Percentiles rank a stretch among this genome's conserved stretches.
These are phyloP conservation scores for Pseudozyma sp. DNA, from an alignment of 1,284 basidiomycete genomes.

Conservation along the genomic window DNA sequence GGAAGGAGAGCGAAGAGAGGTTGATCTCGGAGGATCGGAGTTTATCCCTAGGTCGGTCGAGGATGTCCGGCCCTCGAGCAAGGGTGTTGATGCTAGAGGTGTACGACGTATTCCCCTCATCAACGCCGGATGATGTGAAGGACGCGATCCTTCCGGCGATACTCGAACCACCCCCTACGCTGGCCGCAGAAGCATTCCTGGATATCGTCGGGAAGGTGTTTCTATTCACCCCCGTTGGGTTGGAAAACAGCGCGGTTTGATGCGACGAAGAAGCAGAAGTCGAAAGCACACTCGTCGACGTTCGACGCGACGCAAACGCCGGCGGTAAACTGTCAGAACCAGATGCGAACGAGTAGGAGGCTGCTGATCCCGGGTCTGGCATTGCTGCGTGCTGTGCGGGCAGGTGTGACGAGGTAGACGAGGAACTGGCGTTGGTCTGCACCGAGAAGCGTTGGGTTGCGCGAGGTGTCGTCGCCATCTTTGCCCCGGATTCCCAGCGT, in stretches of 20 bases:
- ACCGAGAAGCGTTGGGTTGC: constrained; percentile 39
- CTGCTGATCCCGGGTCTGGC: constrained; percentile 2
- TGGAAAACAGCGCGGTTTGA: constrained; percentile 15
- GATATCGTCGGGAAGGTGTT: neutral
- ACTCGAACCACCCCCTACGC: neutral
- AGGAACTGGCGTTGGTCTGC: constrained; percentile 25
- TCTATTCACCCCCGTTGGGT: constrained; percentile 1
- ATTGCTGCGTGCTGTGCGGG: neutral
- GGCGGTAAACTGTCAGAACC: constrained; percentile 14
- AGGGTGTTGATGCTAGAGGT: neutral
- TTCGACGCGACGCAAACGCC: constrained; percentile 30
- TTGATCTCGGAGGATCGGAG: constrained; percentile 46
- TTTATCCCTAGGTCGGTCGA: constrained; percentile 63
- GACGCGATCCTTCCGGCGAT: constrained; percentile 15
- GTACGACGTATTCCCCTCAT: constrained; percentile 3
- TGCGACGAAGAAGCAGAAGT: constrained; percentile 10
- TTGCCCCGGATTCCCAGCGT: neutral
- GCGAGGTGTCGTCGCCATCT: constrained; percentile 31
- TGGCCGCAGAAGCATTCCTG: constrained; percentile 1
- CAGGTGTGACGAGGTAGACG: constrained; percentile 12
- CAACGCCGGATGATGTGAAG: neutral
- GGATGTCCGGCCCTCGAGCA: constrained; percentile 46
- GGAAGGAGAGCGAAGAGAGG: constrained; percentile 51
- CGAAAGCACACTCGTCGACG: constrained; percentile 9
- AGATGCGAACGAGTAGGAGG: constrained; percentile 24